Conservation (phyloP, 805 yeast genomes). For the Candida succiphila region DNA sequence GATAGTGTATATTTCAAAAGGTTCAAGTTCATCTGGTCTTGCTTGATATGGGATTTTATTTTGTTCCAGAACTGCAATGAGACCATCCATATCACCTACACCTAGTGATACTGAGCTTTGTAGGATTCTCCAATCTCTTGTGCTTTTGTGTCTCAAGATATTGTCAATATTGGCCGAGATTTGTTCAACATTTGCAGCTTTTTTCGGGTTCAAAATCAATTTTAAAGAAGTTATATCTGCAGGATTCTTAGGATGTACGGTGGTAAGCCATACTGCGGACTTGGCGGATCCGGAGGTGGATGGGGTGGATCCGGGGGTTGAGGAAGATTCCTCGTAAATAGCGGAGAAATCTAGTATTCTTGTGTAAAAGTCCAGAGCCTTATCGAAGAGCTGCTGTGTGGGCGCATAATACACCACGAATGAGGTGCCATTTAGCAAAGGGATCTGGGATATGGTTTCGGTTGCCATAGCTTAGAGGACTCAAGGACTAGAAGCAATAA, state of each 20-base stretch:
- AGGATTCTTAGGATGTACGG: constrained; percentile 11
- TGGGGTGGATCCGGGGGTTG: too few species aligned
- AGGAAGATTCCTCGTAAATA: too few species aligned
- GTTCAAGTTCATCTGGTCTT: constrained; percentile 63
- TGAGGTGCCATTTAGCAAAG: constrained; percentile 50
- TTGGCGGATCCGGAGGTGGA: constrained; percentile 19
- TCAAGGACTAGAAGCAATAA: too few species aligned
- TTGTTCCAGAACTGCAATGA: constrained; percentile 25
- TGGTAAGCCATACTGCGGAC: constrained; percentile 23
- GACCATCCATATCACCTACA: constrained; percentile 27
- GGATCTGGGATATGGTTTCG: constrained; percentile 6
- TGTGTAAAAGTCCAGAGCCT: constrained; percentile 49
- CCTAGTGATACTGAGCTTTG: constrained; percentile 36
- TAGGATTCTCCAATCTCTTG: constrained; percentile 41
- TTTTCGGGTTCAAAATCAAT: constrained; percentile 13
- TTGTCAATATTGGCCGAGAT: constrained; percentile 18
- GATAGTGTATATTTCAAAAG: constrained; percentile 63
- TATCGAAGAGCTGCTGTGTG: constrained; percentile 28
- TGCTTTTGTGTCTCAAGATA: constrained; percentile 15
- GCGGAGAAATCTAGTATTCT: constrained; percentile 32
- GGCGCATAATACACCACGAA: constrained; percentile 45
- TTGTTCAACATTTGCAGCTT: constrained; percentile 15
- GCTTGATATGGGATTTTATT: constrained; percentile 35
- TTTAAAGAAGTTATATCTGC: constrained; percentile 15
- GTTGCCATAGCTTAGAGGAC: not conserved